phyloP scores from a whole-genome alignment of 257 asterid genomes.

The Datura wrightii region DNA sequence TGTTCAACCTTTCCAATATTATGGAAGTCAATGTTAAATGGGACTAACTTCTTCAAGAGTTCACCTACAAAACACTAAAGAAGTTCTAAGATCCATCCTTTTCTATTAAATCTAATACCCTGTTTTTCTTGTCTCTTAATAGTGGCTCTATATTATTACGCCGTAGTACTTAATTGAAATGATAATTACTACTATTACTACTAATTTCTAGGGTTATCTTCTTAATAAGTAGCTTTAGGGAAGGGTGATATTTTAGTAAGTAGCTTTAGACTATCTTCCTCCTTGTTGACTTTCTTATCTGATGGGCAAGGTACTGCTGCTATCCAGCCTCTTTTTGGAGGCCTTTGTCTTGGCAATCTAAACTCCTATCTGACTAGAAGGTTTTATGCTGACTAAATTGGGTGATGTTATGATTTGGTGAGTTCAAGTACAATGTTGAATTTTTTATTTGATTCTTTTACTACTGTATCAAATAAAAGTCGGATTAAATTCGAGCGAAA shows the following conservation, averaged over 20 bases:
- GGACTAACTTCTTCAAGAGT: background rate
- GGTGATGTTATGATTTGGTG: background rate
- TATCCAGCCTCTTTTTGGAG: background rate
- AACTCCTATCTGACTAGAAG: background rate
- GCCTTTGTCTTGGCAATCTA: background rate
- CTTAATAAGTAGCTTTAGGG: conserved; percentile 11
- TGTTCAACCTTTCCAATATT: conserved; percentile 3
- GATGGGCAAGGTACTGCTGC: background rate
- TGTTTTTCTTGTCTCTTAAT: background rate
- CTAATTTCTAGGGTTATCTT: background rate
- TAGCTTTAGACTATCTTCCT: background rate
- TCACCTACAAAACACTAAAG: background rate
- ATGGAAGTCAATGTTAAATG: background rate
- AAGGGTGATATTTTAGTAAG: background rate
- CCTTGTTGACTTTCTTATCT: background rate
- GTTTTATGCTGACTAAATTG: background rate
- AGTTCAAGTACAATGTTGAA: background rate
- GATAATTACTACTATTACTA: background rate
- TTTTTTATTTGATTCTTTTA: background rate
- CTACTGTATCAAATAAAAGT: background rate
- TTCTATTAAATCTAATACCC: background rate
- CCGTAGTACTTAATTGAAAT: background rate
- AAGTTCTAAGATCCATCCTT: background rate
- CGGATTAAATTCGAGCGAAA: background rate
- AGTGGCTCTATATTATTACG: background rate